Evolutionary conservation across 345 rosid genomes (phyloP), one percentile per base, ranked within the genome.

Genomic region (Citrus unshiu): DNA sequence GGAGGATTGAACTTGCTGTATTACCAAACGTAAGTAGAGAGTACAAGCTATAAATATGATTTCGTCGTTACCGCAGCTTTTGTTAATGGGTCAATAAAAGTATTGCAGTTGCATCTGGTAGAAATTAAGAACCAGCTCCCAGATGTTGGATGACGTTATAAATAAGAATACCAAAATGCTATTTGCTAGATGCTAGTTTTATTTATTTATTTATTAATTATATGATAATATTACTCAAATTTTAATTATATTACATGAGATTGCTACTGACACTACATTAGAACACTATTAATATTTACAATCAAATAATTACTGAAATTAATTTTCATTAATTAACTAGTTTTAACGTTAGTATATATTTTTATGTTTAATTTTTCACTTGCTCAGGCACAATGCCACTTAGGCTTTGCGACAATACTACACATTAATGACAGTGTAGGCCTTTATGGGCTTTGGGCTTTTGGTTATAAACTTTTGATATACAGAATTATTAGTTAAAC

Each of bases 1-100:
- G 91, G 92, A 76, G 83, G 79, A 88, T 88, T 10, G 69, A 88
- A 46, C 88, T 86, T 35, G 81, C 86, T 61, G 16, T 76, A 19
- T 77, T 90, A 25, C 62, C 29, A 59, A 59, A 59, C 27, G 24
- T 59, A n/a, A 9, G 62, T n/a, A 7, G 62, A 59, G 18, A 32
- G 32, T 57, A 22, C 12, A 12, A 59, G 24, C 13, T 57, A 72
- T 21, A 32, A 10, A 21, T 22, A 22, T 6, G 21, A 70, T 2
- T 32, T 56, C 63, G 3, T 54, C 5, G 37, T 71, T 21, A 4
- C 56, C 51, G 10, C 22, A 14, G 6, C 66, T 5, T 61, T 62
- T 27, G 29, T 12, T 27, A 59, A 59, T 59, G 27, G 27, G 10
- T 12, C 32, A 61, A 10, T 27, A 61, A 27, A 61, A 3, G 9